Percentiles rank a stretch among this genome's conserved stretches.
These are phyloP conservation scores for Betula pendula DNA, from an alignment of 306 rosid genomes.

Conservation along the genomic window DNA sequence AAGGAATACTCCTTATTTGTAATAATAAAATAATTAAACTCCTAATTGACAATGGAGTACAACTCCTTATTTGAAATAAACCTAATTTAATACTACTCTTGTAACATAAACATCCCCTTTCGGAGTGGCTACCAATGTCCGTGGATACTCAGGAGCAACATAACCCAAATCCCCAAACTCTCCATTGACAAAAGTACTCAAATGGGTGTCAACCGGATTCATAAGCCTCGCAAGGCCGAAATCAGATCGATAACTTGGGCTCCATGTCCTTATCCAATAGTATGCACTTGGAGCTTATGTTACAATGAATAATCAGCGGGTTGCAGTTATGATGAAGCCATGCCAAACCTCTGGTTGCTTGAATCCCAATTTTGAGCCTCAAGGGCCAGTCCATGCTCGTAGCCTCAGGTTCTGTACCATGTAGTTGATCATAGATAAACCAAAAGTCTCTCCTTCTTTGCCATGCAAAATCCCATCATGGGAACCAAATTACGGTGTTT, in stretches of 20 bases:
- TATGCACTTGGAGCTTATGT: conserved; percentile 91
- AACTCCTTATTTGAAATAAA: too few species aligned
- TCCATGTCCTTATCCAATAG: conserved; percentile 70
- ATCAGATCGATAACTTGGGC: conserved; percentile 88
- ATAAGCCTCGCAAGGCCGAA: conserved; percentile 96
- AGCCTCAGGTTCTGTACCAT: conserved; percentile 43
- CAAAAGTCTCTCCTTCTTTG: conserved; percentile 85
- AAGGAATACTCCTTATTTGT: too few species aligned
- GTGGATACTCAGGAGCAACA: conserved; percentile 89
- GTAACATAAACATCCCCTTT: conserved; percentile 91
- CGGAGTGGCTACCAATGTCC: conserved; percentile 88
- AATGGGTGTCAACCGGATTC: conserved; percentile 91
- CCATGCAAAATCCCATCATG: conserved; percentile 80
- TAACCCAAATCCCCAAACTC: conserved; percentile 94
- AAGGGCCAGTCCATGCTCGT: conserved; percentile 66
- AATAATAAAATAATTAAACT: too few species aligned
- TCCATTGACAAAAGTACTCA: conserved; percentile 96
- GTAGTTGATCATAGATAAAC: conserved; percentile 79
- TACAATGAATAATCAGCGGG: conserved; percentile 88
- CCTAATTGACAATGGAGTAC: too few species aligned
- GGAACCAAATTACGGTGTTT: conserved; percentile 81
- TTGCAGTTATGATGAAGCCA: conserved; percentile 98
- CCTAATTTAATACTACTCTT: too few species aligned
- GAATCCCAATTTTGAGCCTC: conserved; percentile 82
- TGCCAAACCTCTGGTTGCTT: conserved; percentile 96